Evolutionary conservation across 805 yeast genomes (phyloP), one percentile per base, ranked within the genome.

Genomic region (Kodamaea laetipori): DNA sequence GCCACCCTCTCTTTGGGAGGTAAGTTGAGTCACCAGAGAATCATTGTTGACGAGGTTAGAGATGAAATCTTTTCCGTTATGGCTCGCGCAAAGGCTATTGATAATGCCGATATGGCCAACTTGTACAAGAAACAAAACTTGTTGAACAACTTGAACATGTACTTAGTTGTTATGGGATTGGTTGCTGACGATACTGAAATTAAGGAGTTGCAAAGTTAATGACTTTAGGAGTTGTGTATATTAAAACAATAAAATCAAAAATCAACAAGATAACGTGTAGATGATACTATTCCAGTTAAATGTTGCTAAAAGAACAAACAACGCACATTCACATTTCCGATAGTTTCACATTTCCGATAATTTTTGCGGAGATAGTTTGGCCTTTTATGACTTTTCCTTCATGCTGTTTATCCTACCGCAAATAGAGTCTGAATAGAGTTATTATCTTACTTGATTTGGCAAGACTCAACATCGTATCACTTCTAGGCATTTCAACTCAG

Each of bases 1-100:
- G 99, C 99, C 16, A 85, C 96, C 10, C 76, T 92, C 48, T 92
- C 98, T 0, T 72, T 92, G 50, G 92, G 96, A 48, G 96, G 97
- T 51, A 84, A 86, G 60, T 70, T 87, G 54, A 84, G 84, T 55
- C 97, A 90, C 60, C 97, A 92, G 75, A 80, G 97, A 69, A 81
- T 88, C 48, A 86, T 92, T 55, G 96, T 92, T 33, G 97, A 90
- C 63, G 97, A 89, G 61, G 90, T 89, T 19, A 81, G 97, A 68
- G 94, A 87, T 57, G 90, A 88, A 64, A 90, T 92, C 48, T 92
- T 92, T 57, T 94, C 92, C 24, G 85, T 88, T 8, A 86, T 90
- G 78, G 79, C 73, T 48, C 78, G 82, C 49, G 92, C 96, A 11
- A 86, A 84, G 67, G 75, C 77, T 39, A 73, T 77, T 32, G 73